Evolutionary conservation across 495 filamentous ascomycete species (phyloP).

Genomic region (Xylaria grammica): DNA sequence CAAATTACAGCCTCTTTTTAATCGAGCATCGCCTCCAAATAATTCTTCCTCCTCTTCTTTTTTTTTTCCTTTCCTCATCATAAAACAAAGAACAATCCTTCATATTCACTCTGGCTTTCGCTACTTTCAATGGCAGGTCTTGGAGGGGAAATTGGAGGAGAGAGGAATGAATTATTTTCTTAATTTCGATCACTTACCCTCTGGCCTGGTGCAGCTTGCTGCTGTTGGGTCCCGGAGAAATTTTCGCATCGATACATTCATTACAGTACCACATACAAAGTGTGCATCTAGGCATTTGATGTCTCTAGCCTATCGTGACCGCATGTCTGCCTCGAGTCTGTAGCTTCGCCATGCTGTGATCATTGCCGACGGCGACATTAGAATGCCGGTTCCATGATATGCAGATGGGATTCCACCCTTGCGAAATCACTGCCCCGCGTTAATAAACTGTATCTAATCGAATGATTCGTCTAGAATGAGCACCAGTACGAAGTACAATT

Average conservation of each 20-base stretch:
- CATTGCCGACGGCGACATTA: too few species aligned
- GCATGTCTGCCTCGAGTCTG: too few species aligned
- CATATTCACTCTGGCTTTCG: conserved; percentile 81
- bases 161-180: conserved; percentile 57
- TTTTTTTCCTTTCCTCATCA: conserved; percentile 54
- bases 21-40: background rate
- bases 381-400: too few species aligned
- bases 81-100: conserved; percentile 70
- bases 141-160: conserved; percentile 81
- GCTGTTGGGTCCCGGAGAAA: conserved; percentile 52
- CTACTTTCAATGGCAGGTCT: conserved; percentile 59
- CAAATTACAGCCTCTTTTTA: conserved; percentile 7
- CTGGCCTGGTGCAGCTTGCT: conserved; percentile 42
- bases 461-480: too few species aligned
- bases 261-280: too few species aligned
- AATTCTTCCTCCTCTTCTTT: conserved; percentile 24
- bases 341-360: too few species aligned
- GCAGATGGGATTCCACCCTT: too few species aligned
- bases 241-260: conserved; percentile 50
- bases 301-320: too few species aligned
- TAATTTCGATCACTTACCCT: conserved; percentile 59
- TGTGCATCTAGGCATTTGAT: too few species aligned
- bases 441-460: too few species aligned
- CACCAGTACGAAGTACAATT: too few species aligned
- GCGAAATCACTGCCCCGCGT: too few species aligned